Percentiles rank a stretch among this genome's conserved stretches.
phyloP scores from a whole-genome alignment of 345 rosid genomes.

The Camelina neglecta region DNA sequence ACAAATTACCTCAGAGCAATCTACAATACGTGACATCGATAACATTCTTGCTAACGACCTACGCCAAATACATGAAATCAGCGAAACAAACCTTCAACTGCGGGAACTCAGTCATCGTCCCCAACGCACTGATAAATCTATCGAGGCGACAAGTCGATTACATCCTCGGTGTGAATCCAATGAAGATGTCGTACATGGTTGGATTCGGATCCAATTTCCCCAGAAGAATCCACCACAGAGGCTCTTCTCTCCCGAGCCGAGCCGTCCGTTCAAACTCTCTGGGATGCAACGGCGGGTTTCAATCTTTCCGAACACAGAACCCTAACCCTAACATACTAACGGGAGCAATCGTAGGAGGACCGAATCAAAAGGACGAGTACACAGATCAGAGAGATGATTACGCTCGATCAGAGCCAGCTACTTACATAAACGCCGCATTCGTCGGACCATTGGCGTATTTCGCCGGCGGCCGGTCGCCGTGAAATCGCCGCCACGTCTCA shows the following conservation, averaged over 20 bases:
- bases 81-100: slow-evolving; percentile 62
- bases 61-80: slow-evolving; percentile 78
- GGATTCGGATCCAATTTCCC: slow-evolving; percentile 75
- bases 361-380: slow-evolving; percentile 60
- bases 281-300: slow-evolving; percentile 58
- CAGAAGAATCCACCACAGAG: slow-evolving; percentile 72
- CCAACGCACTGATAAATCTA: slow-evolving; percentile 53
- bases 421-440: slow-evolving; percentile 64
- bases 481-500: neutral
- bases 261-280: slow-evolving; percentile 47
- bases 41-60: slow-evolving; percentile 75
- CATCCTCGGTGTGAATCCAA: slow-evolving; percentile 81
- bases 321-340: slow-evolving; percentile 67
- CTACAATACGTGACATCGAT: slow-evolving; percentile 89
- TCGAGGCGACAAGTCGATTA: slow-evolving; percentile 86
- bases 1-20: slow-evolving; percentile 70
- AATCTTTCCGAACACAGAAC: slow-evolving; percentile 46
- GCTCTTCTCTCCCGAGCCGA: slow-evolving; percentile 66
- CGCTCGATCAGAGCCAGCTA: slow-evolving; percentile 60
- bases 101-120: slow-evolving; percentile 61
- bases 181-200: slow-evolving; percentile 83
- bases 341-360: slow-evolving; percentile 87
- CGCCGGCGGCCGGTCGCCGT: slow-evolving; percentile 21
- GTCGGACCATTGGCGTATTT: slow-evolving; percentile 73
- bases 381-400: slow-evolving; percentile 59